A percentile compares a stretch with the other conserved stretches of the same genome.
Conservation (phyloP, 1,139 yeast genomes). For the Yamadazyma songkhlaensis region DNA sequence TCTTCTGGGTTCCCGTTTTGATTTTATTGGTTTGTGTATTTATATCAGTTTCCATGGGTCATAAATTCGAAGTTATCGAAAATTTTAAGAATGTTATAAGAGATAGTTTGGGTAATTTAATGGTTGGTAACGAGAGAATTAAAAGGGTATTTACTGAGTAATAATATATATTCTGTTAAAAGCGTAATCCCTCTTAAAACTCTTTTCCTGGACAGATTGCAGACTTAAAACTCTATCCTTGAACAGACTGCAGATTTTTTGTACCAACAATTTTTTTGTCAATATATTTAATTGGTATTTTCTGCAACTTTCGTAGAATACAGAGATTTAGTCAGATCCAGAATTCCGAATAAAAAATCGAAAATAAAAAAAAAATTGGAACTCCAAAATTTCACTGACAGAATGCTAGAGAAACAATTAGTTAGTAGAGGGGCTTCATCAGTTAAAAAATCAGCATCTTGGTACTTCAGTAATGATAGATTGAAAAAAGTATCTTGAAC, state of each 20-base stretch:
- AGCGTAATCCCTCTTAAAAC: background rate
- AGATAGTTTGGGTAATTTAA: slow-evolving; percentile 54
- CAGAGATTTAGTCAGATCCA: background rate
- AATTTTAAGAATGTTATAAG: slow-evolving; percentile 47
- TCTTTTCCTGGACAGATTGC: no score
- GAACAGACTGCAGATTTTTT: no score
- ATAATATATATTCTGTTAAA: background rate
- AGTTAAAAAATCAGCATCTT: no score
- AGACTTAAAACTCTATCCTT: no score
- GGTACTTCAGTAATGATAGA: background rate
- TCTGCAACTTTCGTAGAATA: background rate
- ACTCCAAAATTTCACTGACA: no score
- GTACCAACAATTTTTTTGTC: no score
- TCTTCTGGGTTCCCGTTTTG: slow-evolving; percentile 83
- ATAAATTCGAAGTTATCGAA: slow-evolving; percentile 38
- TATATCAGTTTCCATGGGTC: slow-evolving; percentile 52
- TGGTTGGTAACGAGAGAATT: slow-evolving; percentile 70
- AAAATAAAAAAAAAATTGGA: background rate
- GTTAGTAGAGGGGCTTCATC: no score
- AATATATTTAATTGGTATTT: background rate
- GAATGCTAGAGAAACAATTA: no score
- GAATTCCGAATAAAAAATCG: background rate
- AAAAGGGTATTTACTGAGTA: slow-evolving; percentile 45
- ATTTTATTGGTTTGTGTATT: slow-evolving; percentile 51
- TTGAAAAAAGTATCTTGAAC: background rate